A percentile compares a stretch with the other conserved stretches of the same genome.
Conservation (phyloP, 148 eudicot genomes). For the Camellia lanceoleosa region DNA sequence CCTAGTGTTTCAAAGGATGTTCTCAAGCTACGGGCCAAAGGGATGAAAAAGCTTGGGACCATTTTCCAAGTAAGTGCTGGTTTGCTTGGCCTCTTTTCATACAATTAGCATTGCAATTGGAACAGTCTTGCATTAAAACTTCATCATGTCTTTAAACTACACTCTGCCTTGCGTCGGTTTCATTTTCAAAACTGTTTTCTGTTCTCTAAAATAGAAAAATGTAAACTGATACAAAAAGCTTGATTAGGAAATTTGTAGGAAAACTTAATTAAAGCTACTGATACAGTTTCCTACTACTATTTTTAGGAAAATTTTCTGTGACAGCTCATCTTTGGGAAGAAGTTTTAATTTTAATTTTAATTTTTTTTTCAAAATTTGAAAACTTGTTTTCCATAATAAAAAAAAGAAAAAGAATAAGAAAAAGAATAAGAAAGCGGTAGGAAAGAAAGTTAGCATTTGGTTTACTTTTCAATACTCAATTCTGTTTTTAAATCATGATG, state of each 20-base stretch:
- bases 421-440: too few relatives aligned
- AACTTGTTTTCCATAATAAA: too few relatives aligned
- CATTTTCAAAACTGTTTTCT: neutral
- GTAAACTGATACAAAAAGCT: neutral
- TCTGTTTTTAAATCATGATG: too few relatives aligned
- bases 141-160: neutral
- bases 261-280: too few relatives aligned
- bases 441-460: too few relatives aligned
- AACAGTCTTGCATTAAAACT: neutral
- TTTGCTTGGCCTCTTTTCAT: constrained; percentile 1
- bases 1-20: constrained; percentile 61
- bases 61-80: constrained; percentile 68
- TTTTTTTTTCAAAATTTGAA: too few relatives aligned
- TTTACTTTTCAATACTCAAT: too few relatives aligned
- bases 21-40: constrained; percentile 68
- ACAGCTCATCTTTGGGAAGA: neutral
- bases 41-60: constrained; percentile 79
- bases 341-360: too few relatives aligned
- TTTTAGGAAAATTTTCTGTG: too few relatives aligned
- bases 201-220: neutral
- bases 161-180: neutral
- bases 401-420: too few relatives aligned
- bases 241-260: neutral
- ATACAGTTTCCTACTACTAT: too few relatives aligned
- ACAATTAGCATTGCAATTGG: neutral